Evolutionary conservation across 768 basidiomycete species (phyloP).

Genomic region (Galerina marginata): DNA sequence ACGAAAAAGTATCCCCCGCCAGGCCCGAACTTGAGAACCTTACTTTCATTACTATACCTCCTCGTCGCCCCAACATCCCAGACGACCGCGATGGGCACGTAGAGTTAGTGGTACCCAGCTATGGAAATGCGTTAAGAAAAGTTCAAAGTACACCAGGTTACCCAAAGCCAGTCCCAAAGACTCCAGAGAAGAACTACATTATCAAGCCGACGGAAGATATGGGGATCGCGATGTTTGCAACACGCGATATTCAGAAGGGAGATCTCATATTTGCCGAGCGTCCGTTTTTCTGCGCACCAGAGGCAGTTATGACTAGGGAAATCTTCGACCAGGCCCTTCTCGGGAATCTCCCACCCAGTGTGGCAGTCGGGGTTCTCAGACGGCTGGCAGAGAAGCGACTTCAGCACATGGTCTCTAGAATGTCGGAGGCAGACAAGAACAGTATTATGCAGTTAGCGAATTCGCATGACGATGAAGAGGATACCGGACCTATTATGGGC

Average conservation of each 20-base stretch:
- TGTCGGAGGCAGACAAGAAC: not conserved
- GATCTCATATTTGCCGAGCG: conserved; percentile 1
- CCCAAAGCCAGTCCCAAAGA: not conserved
- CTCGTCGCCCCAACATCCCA: not conserved
- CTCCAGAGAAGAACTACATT: not conserved
- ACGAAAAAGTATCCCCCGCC: not conserved
- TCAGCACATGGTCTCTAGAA: not conserved
- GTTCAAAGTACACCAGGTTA: not conserved
- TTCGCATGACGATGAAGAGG: not conserved
- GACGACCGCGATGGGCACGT: not conserved
- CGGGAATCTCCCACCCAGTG: not conserved
- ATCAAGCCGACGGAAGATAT: not conserved
- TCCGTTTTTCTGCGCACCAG: not conserved
- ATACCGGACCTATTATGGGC: not conserved
- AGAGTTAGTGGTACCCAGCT: not conserved
- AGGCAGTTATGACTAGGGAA: not conserved
- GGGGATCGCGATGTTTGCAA: not conserved
- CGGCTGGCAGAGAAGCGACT: not conserved
- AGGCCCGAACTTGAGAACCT: too few species aligned
- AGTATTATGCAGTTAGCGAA: not conserved
- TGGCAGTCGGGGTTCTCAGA: too few species aligned
- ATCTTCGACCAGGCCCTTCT: not conserved
- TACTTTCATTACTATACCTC: not conserved
- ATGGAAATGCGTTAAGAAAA: not conserved
- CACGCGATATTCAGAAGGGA: not conserved